Conservation (phyloP, 1,139 yeast genomes). For the Protomyces inundatus region DNA sequence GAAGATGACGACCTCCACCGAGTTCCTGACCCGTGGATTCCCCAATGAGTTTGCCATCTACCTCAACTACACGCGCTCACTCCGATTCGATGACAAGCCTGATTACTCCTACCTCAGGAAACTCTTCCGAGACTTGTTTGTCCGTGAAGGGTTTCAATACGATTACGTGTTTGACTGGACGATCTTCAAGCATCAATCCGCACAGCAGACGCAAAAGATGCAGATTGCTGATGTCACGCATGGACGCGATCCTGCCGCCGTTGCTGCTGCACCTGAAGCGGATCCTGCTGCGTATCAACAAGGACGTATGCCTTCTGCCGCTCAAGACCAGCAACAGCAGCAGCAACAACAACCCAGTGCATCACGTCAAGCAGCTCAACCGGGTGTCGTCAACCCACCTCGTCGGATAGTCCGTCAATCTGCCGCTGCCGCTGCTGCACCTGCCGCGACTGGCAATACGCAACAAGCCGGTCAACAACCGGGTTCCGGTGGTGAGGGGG, state of each 20-base stretch:
- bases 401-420: conserved; percentile 6
- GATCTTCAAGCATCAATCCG: conserved; percentile 56
- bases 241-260: not conserved
- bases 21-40: conserved; percentile 81
- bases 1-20: conserved; percentile 89
- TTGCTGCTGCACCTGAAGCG: not conserved
- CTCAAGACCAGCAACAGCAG: conserved; percentile 3
- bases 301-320: not conserved
- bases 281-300: not conserved
- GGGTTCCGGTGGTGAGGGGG: conserved; percentile 11
- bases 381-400: conserved; percentile 22
- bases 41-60: conserved; percentile 88
- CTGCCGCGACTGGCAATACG: not conserved
- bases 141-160: conserved; percentile 82
- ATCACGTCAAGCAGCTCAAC: too few species aligned
- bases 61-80: conserved; percentile 79
- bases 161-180: conserved; percentile 98
- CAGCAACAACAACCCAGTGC: not conserved
- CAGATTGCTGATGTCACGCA: not conserved
- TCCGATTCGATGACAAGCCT: conserved; percentile 93
- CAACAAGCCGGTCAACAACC: conserved; percentile 5
- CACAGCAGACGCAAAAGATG: conserved; percentile 13
- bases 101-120: conserved; percentile 87
- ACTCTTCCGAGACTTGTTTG: conserved; percentile 80
- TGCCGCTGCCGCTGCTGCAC: not conserved